phyloP scores from a whole-genome alignment of 2,329 filamentous ascomycete species.

The Elsinoe batatas region DNA sequence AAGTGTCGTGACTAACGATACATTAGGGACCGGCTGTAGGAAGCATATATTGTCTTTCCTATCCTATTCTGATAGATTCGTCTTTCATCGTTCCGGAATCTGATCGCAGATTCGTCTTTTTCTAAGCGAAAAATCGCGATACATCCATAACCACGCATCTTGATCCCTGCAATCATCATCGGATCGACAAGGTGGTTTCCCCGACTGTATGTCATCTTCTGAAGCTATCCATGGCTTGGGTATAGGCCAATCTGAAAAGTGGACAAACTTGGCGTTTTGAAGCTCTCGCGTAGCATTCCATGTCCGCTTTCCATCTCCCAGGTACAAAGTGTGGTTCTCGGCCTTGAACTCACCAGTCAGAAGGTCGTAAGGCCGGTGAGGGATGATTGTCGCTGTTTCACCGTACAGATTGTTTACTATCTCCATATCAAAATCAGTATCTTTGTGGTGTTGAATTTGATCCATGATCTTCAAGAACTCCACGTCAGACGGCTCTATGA shows the following conservation, averaged over 20 bases:
- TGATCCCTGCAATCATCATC: slow-evolving; percentile 20
- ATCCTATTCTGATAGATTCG: no score
- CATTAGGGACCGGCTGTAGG: no score
- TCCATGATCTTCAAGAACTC: slow-evolving; percentile 38
- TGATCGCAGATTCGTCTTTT: neutral
- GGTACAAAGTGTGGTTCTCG: slow-evolving; percentile 42
- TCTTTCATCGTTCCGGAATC: no score
- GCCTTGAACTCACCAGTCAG: slow-evolving; percentile 53
- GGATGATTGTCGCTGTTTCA: slow-evolving; percentile 52
- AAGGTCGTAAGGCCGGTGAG: slow-evolving; percentile 54
- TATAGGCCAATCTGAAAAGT: slow-evolving; percentile 61
- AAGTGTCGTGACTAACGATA: no score
- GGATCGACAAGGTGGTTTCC: slow-evolving; percentile 8
- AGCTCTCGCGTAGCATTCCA: slow-evolving; percentile 50
- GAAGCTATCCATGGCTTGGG: slow-evolving; percentile 51
- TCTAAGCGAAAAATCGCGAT: slow-evolving; percentile 22
- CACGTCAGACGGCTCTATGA: slow-evolving; percentile 21
- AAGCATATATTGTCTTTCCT: no score
- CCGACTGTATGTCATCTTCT: slow-evolving; percentile 32
- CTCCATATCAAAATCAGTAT: slow-evolving; percentile 49
- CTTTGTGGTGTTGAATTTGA: slow-evolving; percentile 12
- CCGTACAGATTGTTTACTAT: slow-evolving; percentile 54
- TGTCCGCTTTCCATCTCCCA: slow-evolving; percentile 42
- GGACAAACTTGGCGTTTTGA: slow-evolving; percentile 53
- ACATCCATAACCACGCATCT: slow-evolving; percentile 21